Evolutionary conservation across 2,329 filamentous ascomycete genomes (phyloP), one percentile per base, ranked within the genome.

Genomic region (Rutstroemia sp.): DNA sequence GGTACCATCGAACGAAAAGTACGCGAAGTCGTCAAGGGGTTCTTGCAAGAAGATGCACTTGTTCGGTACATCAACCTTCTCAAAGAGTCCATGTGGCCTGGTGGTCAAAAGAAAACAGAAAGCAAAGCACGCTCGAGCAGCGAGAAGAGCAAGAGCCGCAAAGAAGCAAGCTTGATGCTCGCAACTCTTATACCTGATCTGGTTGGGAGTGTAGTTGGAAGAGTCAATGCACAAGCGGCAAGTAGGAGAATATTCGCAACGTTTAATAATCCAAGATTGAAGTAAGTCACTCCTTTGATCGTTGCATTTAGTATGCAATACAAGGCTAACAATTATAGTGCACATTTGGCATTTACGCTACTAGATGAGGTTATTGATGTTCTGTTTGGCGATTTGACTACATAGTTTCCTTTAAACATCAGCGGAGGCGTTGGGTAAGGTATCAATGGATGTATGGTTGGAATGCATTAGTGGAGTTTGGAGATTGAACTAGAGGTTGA

Each of bases 1-100:
- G 92, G 94, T 21, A 97, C 94, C 0, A 95, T 99, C 61, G 94
- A 99, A 73, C 86, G 92, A 58, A 96, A 96, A 71, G 88, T 97
- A 30, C 85, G 94, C 19, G 94, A 99, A 58, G 88, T 85, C 54
- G 86, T 91, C 44, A 86, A 84, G 62, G 76, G 80, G 45, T 75
- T 95, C 0, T 74, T 90, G 0, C 83, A 89, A 58, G 92, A 96
- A 62, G 88, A 94, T 19, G 85, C 85, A 3, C 73, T 97, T 9
- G 75, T 92, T 44, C 82, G 80, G 56, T 95, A 94, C 68, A 77
- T 97, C 37, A 77, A 80, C 23, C 73, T 90, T 56, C 71, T 92
- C n/a, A 86, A 82, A 62, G 85, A 88, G 53, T 83, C 75, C 9
- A 82, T 97, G 77, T 97, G 92, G 91, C 91, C 91, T 0, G 79